A percentile compares a stretch with the other conserved stretches of the same genome.
Conservation (phyloP, 495 filamentous ascomycete genomes). For the Tuber aestivum region DNA sequence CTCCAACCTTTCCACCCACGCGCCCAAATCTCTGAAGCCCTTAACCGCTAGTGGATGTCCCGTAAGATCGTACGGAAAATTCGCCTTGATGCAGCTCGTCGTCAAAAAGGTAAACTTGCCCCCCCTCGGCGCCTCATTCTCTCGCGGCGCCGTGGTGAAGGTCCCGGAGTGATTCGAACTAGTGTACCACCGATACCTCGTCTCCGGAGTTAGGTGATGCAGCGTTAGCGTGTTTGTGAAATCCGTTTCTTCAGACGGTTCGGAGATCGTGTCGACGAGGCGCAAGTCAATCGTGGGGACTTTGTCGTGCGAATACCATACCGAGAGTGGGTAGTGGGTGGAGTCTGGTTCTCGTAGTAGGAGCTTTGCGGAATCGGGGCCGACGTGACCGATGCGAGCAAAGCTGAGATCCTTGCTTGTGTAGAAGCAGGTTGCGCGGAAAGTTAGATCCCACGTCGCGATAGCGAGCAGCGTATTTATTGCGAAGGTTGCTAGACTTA, state of each 20-base stretch:
- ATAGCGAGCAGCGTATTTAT: constrained; percentile 64
- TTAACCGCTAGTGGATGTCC: constrained; percentile 74
- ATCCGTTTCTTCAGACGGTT: constrained; percentile 68
- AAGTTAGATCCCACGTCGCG: constrained; percentile 67
- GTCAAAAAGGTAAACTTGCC: constrained; percentile 79
- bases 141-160: constrained; percentile 65
- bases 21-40: constrained; percentile 62
- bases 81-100: constrained; percentile 81
- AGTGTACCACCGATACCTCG: constrained; percentile 70
- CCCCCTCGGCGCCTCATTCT: constrained; percentile 55
- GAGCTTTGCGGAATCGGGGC: constrained; percentile 69
- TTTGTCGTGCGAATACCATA: constrained; percentile 57
- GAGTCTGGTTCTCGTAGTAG: constrained; percentile 76
- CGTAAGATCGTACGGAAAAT: constrained; percentile 78
- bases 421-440: constrained; percentile 61
- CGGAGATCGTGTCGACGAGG: constrained; percentile 37
- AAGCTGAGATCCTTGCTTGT: constrained; percentile 72
- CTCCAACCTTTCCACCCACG: constrained; percentile 44
- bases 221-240: constrained; percentile 64
- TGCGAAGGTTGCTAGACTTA: constrained; percentile 58
- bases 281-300: constrained; percentile 33
- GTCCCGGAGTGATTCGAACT: constrained; percentile 77
- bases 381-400: constrained; percentile 77
- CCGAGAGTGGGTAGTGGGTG: constrained; percentile 63
- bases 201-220: constrained; percentile 53